Conservation (phyloP, 192 early-diverging fungal species). For the Gorgonomyces haynaldii region DNA sequence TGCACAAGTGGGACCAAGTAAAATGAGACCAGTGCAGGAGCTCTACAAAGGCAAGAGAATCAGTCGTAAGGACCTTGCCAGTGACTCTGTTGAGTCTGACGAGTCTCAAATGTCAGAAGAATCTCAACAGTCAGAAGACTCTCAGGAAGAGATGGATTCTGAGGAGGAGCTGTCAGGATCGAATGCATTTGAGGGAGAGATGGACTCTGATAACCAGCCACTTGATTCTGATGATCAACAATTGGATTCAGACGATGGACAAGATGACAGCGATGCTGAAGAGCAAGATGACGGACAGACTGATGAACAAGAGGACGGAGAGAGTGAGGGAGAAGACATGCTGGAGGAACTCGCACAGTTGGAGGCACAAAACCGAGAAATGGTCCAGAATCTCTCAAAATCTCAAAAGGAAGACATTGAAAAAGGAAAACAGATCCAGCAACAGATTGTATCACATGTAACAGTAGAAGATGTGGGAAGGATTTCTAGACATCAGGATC, state of each 20-base stretch:
- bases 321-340: conserved; percentile 18
- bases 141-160: conserved; percentile 1
- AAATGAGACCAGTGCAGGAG: too few relatives aligned
- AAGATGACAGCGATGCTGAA: conserved; percentile 5
- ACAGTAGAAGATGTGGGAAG: conserved; percentile 47
- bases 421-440: conserved; percentile 81
- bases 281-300: conserved; percentile 13
- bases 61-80: too few relatives aligned
- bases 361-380: conserved; percentile 59
- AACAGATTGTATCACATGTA: conserved; percentile 59
- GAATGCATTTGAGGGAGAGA: neutral
- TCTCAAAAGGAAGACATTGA: conserved; percentile 67
- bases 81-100: too few relatives aligned
- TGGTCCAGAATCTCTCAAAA: conserved; percentile 66
- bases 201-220: neutral
- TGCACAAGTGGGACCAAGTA: too few relatives aligned
- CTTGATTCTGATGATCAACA: conserved; percentile 4
- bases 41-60: too few relatives aligned
- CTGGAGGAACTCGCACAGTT: conserved; percentile 39
- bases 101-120: too few relatives aligned
- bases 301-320: conserved; percentile 16
- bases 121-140: too few relatives aligned
- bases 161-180: too few relatives aligned
- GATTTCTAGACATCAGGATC: conserved; percentile 73
- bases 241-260: neutral